Percentiles rank a stretch among this genome's conserved stretches.
These are phyloP conservation scores for Tetrapisispora arboricola DNA, from an alignment of 805 yeast genomes.

Conservation along the genomic window DNA sequence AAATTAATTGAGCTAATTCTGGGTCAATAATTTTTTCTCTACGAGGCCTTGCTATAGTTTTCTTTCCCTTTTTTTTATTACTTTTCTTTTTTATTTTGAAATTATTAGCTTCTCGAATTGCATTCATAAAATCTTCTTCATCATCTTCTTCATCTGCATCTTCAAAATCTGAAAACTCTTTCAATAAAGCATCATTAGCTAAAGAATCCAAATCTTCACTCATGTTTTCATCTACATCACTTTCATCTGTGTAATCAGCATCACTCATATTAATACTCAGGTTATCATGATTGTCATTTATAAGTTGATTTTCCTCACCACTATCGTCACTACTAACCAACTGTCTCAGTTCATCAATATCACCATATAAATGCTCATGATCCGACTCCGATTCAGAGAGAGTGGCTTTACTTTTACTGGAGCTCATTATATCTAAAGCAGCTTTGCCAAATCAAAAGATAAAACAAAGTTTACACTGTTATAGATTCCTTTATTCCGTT, in stretches of 20 bases:
- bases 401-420: not conserved
- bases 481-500: too few relatives aligned
- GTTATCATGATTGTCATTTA: conserved; percentile 7
- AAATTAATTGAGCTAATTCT: conserved; percentile 54
- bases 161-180: conserved; percentile 30
- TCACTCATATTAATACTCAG: conserved; percentile 1
- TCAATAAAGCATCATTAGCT: conserved; percentile 30
- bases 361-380: conserved; percentile 25
- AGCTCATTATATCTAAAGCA: not conserved
- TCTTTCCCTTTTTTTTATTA: conserved; percentile 27
- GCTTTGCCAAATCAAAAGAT: too few relatives aligned
- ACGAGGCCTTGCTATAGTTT: conserved; percentile 20
- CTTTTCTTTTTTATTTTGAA: conserved; percentile 38
- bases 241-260: conserved; percentile 3
- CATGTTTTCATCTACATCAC: conserved; percentile 1
- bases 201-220: conserved; percentile 12
- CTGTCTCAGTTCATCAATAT: conserved; percentile 26
- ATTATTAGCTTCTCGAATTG: conserved; percentile 57
- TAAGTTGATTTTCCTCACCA: not conserved
- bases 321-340: conserved; percentile 11
- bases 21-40: conserved; percentile 48
- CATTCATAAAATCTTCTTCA: conserved; percentile 44
- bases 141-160: conserved; percentile 32
- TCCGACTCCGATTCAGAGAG: conserved; percentile 4
- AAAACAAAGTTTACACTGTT: too few relatives aligned